These are phyloP conservation scores for Rhizomucor pusillus DNA, from an alignment of 371 early-diverging fungal genomes.

Conservation along the genomic window DNA sequence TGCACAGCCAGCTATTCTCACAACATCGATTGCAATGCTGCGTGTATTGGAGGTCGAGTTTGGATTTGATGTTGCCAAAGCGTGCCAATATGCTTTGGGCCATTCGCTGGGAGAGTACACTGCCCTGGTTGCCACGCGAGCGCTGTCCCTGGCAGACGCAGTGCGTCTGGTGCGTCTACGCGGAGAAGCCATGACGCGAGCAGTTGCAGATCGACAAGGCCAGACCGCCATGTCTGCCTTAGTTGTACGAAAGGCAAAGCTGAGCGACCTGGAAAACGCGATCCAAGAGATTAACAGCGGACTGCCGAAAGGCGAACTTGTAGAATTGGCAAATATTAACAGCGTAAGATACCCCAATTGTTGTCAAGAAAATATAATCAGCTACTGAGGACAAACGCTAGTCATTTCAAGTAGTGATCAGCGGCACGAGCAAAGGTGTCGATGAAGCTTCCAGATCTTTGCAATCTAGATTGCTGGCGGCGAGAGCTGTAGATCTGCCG, in stretches of 20 bases:
- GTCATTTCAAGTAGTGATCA: constrained; percentile 84
- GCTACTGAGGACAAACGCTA: constrained; percentile 13
- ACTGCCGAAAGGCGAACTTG: constrained; percentile 69
- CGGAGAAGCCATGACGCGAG: constrained; percentile 86
- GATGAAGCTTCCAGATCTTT: constrained; percentile 79
- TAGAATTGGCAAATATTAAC: constrained; percentile 88
- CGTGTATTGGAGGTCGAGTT: constrained; percentile 81
- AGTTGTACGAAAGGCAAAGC: constrained; percentile 69
- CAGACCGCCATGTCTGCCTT: constrained; percentile 88
- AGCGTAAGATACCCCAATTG: constrained; percentile 41
- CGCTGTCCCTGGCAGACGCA: constrained; percentile 78
- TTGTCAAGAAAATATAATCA: neutral
- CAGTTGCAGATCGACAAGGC: constrained; percentile 60
- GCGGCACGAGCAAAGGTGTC: constrained; percentile 86
- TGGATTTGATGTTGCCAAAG: constrained; percentile 72
- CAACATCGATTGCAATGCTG: constrained; percentile 87
- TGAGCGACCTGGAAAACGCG: constrained; percentile 69
- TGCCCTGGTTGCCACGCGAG: constrained; percentile 79
- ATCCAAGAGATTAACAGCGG: constrained; percentile 60
- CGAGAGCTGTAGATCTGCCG: constrained; percentile 84
- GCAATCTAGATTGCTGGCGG: constrained; percentile 77
- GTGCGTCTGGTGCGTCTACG: constrained; percentile 80
- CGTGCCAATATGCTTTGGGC: constrained; percentile 80
- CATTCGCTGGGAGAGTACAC: constrained; percentile 96
- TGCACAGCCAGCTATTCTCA: constrained; percentile 94